Evolutionary conservation across 1,139 yeast species (phyloP).

Genomic region (Taphrina communis): DNA sequence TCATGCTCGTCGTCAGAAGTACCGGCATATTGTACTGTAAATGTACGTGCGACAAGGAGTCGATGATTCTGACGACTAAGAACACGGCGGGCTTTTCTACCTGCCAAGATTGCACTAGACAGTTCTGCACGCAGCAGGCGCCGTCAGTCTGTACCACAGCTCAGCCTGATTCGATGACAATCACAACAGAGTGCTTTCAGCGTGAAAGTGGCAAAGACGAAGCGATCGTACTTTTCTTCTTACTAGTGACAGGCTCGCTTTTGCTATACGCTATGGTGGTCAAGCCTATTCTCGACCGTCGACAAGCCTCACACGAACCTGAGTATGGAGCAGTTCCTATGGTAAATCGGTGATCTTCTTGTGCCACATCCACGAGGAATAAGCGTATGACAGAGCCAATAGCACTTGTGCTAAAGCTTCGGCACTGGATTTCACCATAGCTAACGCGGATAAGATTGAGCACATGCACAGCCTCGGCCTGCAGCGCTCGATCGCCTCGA

Average conservation of each 20-base stretch:
- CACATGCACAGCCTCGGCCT: no score
- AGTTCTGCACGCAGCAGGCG: slow-evolving; percentile 33
- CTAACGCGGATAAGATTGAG: no score
- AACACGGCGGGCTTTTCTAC: slow-evolving; percentile 15
- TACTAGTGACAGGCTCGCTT: slow-evolving; percentile 26
- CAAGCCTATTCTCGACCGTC: slow-evolving; percentile 19
- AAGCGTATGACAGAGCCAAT: no score
- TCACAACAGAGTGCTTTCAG: slow-evolving; percentile 32
- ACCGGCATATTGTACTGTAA: slow-evolving; percentile 29
- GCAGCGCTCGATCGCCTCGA: no score
- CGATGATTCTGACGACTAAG: slow-evolving; percentile 20
- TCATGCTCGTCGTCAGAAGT: neutral
- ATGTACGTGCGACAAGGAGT: slow-evolving; percentile 39
- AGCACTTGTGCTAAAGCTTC: no score
- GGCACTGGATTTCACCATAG: no score
- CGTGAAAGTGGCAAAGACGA: slow-evolving; percentile 38
- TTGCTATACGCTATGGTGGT: slow-evolving; percentile 26
- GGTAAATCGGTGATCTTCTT: no score
- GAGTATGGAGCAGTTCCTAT: slow-evolving; percentile 2
- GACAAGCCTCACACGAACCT: slow-evolving; percentile 3
- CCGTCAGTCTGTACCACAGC: slow-evolving; percentile 13
- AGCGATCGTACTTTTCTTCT: slow-evolving; percentile 14
- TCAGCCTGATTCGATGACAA: neutral
- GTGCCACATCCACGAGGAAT: no score
- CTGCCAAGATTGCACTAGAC: slow-evolving; percentile 39